Evolutionary conservation across 495 filamentous ascomycete species (phyloP), one percentile per base, ranked within the genome.

Genomic region (Usnea hakonensis): DNA sequence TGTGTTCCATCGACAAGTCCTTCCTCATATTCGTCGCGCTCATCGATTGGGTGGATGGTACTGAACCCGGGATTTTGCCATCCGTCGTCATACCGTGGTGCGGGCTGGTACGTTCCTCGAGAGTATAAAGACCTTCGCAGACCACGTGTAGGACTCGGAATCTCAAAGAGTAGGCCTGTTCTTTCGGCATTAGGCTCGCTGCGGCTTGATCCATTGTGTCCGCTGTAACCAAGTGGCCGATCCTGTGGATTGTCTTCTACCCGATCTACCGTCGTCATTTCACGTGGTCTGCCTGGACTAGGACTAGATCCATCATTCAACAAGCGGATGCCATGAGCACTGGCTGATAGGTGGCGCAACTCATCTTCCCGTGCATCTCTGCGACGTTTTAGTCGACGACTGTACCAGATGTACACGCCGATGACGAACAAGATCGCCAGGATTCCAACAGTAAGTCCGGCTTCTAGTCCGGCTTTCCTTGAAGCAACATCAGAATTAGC

Each of bases 371-470:
- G 75, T 3, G 70, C 63, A 41, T 75, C 72, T 55, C 77, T 78
- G 30, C 75, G 70, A 14, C 70, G 68, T 65, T 75, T 78, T 11
- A 83, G 78, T 28, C 78, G 79, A 48, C 83, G 76, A 57, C 72
- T 76, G 64, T 86, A 90, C 71, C 79, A 82, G 63, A 85, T 77
- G 68, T 76, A 85, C 32, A 84, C 69, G 3, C 82, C 55, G 6
- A 83, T 64, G 4, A 83, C 68, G 0, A 74, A 70, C 5, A 85
- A 65, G 9, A 85, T 69, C 4, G 84, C 77, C 5, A 83, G 75
- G 5, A 87, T 69, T 2, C 87, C 87, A 26, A 95, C 65, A 9
- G 86, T 87, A 1, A 96, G 64, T 0, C 93, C 90, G n/a, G 85
- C 78, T 9, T 89, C 90, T 0, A 96, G 77, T 10, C 85, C 87